Conservation (phyloP, 331 rosid species). For the Phaseolus coccineus region DNA sequence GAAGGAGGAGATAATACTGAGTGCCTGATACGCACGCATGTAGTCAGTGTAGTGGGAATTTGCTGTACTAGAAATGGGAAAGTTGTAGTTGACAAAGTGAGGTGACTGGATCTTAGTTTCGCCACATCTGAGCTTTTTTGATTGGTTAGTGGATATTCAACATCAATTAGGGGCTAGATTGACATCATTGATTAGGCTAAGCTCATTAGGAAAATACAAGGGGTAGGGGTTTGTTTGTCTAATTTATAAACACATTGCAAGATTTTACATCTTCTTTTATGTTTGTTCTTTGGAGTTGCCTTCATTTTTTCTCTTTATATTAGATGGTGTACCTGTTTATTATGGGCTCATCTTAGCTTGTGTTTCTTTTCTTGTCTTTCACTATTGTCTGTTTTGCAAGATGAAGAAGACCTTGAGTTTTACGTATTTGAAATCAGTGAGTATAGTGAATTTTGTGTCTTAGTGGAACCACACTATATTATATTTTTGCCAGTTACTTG, state of each 20-base stretch:
- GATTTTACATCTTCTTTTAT: neutral
- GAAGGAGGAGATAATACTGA: neutral
- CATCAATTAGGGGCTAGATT: neutral
- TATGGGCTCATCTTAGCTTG: neutral
- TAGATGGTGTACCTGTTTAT: neutral
- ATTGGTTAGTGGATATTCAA: neutral
- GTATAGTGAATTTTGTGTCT: neutral
- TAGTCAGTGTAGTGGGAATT: neutral
- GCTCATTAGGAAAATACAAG: neutral
- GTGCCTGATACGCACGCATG: neutral
- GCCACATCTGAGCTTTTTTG: neutral
- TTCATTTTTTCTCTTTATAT: neutral
- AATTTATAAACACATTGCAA: neutral
- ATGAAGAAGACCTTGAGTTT: slow-evolving; percentile 1
- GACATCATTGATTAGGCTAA: slow-evolving; percentile 2
- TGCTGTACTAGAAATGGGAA: neutral
- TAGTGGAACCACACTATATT: neutral
- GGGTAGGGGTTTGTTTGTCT: neutral
- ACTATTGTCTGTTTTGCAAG: neutral
- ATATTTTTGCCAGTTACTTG: neutral
- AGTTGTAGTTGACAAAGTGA: neutral
- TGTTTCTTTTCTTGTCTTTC: slow-evolving; percentile 1
- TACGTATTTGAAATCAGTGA: neutral
- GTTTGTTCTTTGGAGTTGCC: neutral
- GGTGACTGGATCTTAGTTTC: neutral